Evolutionary conservation across 176 grass and related monocot genomes (phyloP), one percentile per base, ranked within the genome.

Genomic region (Tillandsia leiboldiana): DNA sequence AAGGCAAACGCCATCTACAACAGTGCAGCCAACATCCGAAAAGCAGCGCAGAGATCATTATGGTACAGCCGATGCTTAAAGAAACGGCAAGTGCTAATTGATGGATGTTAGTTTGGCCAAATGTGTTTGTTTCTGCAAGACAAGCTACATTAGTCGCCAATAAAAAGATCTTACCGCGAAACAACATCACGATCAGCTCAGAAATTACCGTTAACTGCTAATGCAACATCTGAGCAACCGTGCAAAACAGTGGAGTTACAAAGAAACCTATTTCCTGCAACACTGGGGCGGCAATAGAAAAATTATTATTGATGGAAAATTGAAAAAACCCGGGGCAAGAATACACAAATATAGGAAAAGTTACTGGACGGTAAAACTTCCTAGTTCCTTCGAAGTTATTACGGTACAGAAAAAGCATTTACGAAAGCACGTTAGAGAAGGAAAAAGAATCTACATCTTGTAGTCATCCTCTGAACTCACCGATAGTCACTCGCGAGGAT

Each of bases 401-500:
- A 42, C 4, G 33, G 33, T 42, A 42, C 33, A 61, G 13, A 61
- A 61, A 61, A 61, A 10, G 13, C 6, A 15, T 9, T 10, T 61
- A 59, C 1, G 22, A n/a, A 58, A 51, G 33, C 53, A 72, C 64
- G 42, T 15, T 20, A 63, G 61, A 24, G 11, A 10, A 70, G 33
- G 12, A 69, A 69, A 57, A 24, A 13, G 11, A 48, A 24, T 73
- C 61, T 15, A 42, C 63, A 47, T 66, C 11, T 13, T 51, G 66
- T 66, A 77, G 22, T 61, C 51, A 78, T 11, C 51, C 22, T 80
- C 74, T 29, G 24, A 27, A 51, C 57, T 81, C 69, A 88, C 94
- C 89, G 89, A 49, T 99, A 99, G 65, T 99, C 94, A 64, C 90
- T 83, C 72, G 94, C 94, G 73, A 72, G 83, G 50, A 99, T 93